Percentiles rank a stretch among this genome's conserved stretches.
Conservation (phyloP, 352 stramenopile genomes). For the Aphanomyces cochlioides region DNA sequence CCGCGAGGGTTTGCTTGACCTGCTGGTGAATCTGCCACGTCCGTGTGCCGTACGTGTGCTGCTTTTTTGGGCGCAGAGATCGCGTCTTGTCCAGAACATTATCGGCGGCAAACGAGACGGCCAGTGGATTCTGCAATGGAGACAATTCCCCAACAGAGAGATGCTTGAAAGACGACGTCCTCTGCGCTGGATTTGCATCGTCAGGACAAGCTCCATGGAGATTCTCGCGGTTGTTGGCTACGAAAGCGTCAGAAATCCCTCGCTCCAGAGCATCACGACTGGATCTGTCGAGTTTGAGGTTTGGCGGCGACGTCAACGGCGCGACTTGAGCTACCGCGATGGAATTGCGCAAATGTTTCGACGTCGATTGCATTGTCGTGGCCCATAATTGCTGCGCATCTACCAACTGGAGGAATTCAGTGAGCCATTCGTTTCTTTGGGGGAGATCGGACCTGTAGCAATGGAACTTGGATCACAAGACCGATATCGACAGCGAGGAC, state of each 20-base stretch:
- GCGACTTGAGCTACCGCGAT: neutral
- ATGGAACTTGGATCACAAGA: conserved; percentile 6
- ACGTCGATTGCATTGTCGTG: conserved; percentile 3
- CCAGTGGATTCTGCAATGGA: too few species aligned
- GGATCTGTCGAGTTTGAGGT: neutral
- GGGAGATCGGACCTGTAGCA: conserved; percentile 36
- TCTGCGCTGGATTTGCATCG: neutral
- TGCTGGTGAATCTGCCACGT: conserved; percentile 67
- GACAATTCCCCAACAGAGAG: neutral
- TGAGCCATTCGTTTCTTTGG: conserved; percentile 40
- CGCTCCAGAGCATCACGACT: neutral
- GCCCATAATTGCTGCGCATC: conserved; percentile 28
- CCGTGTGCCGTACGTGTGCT: conserved; percentile 51
- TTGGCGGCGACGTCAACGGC: neutral
- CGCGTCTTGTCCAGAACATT: conserved; percentile 52
- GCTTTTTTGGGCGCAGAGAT: conserved; percentile 52
- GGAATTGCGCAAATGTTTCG: conserved; percentile 9
- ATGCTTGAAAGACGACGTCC: neutral
- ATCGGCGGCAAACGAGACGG: conserved; percentile 12
- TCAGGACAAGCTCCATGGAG: neutral
- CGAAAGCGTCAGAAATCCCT: neutral
- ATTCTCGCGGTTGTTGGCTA: neutral
- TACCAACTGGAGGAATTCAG: conserved; percentile 33
- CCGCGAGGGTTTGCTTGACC: conserved; percentile 66
- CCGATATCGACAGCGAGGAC: conserved; percentile 16